Evolutionary conservation across 2,329 filamentous ascomycete genomes (phyloP).

Genomic region (Tolypocladium tundrense): DNA sequence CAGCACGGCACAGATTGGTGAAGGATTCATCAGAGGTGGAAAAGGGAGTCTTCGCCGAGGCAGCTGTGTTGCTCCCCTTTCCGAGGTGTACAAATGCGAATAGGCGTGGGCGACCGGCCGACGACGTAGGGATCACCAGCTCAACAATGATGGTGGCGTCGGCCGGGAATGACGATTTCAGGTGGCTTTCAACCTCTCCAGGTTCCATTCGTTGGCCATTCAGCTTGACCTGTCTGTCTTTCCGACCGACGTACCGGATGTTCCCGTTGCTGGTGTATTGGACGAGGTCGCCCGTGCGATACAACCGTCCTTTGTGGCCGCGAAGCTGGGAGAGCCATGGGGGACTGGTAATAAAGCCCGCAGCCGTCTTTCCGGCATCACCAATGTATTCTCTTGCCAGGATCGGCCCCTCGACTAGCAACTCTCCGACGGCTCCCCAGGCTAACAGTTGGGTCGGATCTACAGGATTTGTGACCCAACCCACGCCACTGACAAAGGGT

Average conservation of each 20-base stretch:
- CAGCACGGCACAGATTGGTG: background rate
- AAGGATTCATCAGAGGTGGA: background rate
- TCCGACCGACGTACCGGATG: conserved; percentile 1
- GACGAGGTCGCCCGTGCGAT: conserved; percentile 38
- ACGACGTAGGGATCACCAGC: background rate
- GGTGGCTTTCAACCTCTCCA: conserved; percentile 1
- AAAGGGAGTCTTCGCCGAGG: background rate
- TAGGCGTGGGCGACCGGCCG: background rate
- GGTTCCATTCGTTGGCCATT: conserved; percentile 2
- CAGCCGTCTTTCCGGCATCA: conserved; percentile 9
- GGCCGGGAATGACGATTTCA: background rate
- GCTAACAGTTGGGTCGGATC: conserved; percentile 2
- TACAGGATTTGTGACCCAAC: background rate
- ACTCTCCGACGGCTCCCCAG: conserved; percentile 12
- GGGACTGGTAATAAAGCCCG: conserved; percentile 29
- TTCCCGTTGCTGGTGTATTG: conserved; percentile 16
- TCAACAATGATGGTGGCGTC: background rate
- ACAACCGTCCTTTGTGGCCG: conserved; percentile 14
- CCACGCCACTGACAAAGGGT: background rate
- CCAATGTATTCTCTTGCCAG: conserved; percentile 12
- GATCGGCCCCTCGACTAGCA: conserved; percentile 14
- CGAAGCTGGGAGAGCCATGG: conserved; percentile 18
- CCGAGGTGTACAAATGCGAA: conserved; percentile 1
- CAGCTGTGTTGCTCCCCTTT: background rate
- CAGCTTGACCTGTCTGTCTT: conserved; percentile 3